A percentile compares a stretch with the other conserved stretches of the same genome.
Conservation (phyloP, 2,329 filamentous ascomycete species). For the Penicillium brevicompactum region DNA sequence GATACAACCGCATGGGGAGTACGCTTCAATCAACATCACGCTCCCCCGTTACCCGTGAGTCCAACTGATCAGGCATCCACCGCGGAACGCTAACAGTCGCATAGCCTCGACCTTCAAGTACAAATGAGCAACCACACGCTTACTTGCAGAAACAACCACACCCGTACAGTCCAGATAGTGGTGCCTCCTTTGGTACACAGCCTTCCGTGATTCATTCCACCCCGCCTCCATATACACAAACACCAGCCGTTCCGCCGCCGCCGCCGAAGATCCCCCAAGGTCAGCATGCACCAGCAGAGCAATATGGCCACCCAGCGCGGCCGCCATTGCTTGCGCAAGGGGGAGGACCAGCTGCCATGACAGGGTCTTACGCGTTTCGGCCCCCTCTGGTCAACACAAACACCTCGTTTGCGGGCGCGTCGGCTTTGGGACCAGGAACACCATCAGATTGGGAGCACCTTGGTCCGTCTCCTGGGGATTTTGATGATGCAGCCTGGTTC, state of each 20-base stretch:
- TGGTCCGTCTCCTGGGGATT: conserved; percentile 34
- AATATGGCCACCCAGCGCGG: conserved; percentile 19
- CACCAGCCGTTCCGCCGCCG: conserved; percentile 37
- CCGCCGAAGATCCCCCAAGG: conserved; percentile 45
- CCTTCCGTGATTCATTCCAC: conserved; percentile 12
- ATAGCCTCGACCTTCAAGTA: conserved; percentile 42
- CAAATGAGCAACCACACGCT: conserved; percentile 26
- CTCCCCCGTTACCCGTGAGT: conserved; percentile 42
- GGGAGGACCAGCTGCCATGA: conserved; percentile 17
- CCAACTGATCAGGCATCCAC: not conserved
- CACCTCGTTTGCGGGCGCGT: conserved; percentile 27
- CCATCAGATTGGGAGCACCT: conserved; percentile 54
- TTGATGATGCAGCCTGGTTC: conserved; percentile 39
- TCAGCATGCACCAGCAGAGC: conserved; percentile 33
- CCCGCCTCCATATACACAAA: conserved; percentile 23
- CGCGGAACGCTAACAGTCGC: not conserved
- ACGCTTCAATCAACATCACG: conserved; percentile 40
- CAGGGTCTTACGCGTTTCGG: conserved; percentile 18
- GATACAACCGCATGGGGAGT: conserved; percentile 48
- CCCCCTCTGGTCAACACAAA: conserved; percentile 16
- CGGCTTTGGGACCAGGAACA: conserved; percentile 44
- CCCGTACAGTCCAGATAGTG: conserved; percentile 18
- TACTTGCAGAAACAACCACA: conserved; percentile 20
- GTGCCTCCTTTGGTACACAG: conserved; percentile 15
- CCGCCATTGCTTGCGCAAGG: conserved; percentile 20